These are phyloP conservation scores for Phytophthora foliorum DNA, from an alignment of 352 stramenopile genomes.

Conservation along the genomic window DNA sequence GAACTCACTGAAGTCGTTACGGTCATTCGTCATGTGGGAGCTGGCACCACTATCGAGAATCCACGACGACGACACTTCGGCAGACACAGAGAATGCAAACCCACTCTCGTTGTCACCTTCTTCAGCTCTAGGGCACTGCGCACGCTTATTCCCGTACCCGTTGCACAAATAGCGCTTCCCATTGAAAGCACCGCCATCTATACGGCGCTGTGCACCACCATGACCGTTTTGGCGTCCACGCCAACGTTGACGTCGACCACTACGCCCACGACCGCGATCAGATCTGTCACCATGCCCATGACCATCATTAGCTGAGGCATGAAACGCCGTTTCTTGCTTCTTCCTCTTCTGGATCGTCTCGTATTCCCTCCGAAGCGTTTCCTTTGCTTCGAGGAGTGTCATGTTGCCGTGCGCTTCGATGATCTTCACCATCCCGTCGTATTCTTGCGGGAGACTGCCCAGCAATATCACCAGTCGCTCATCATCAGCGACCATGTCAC, in stretches of 20 bases:
- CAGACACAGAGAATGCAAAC: constrained; percentile 7
- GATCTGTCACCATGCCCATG: not conserved
- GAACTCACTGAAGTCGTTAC: constrained; percentile 18
- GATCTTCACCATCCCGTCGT: constrained; percentile 31
- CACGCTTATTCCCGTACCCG: constrained; percentile 7
- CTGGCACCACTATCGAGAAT: constrained; percentile 36
- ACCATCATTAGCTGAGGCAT: not conserved
- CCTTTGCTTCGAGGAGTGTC: constrained; percentile 19
- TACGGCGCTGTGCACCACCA: not conserved
- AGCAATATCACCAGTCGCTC: constrained; percentile 19
- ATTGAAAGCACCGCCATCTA: constrained; percentile 1
- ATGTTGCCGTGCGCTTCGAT: constrained; percentile 16
- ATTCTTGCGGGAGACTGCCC: constrained; percentile 17
- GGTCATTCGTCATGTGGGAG: constrained; percentile 28
- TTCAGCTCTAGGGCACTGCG: constrained; percentile 1
- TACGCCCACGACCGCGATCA: not conserved
- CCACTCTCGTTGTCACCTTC: not conserved
- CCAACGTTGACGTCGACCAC: not conserved
- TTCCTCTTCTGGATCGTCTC: constrained; percentile 17
- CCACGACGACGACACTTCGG: not conserved
- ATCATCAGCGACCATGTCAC: constrained; percentile 18
- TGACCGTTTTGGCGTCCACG: not conserved
- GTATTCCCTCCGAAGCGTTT: constrained; percentile 31
- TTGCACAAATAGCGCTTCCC: constrained; percentile 21
- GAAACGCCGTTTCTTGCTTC: constrained; percentile 13